These are phyloP conservation scores for Pseudocercospora fuligena DNA, from an alignment of 2,329 filamentous ascomycete genomes.

Conservation along the genomic window DNA sequence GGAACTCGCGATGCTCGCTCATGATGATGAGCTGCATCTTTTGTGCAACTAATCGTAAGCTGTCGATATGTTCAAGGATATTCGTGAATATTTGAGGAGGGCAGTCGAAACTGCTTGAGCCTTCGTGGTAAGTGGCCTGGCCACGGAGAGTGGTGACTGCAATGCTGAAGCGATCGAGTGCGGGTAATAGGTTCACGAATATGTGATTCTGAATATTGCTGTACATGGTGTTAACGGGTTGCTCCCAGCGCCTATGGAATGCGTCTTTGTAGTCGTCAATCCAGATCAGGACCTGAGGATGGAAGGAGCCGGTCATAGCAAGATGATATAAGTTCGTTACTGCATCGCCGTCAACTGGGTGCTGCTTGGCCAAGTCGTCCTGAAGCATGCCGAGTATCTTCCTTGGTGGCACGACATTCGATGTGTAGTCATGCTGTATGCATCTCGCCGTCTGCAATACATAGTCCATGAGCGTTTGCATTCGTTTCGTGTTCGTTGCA, in stretches of 20 bases:
- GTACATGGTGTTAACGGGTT: constrained; percentile 77
- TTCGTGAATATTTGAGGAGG: constrained; percentile 45
- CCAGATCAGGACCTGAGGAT: constrained; percentile 80
- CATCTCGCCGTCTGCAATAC: constrained; percentile 79
- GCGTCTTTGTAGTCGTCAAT: constrained; percentile 51
- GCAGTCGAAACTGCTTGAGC: constrained; percentile 64
- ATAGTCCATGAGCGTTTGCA: constrained; percentile 87
- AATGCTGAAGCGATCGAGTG: constrained; percentile 79
- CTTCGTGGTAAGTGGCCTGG: constrained; percentile 77
- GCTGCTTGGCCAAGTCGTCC: constrained; percentile 71
- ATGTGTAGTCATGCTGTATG: constrained; percentile 81
- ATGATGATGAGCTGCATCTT: constrained; percentile 72
- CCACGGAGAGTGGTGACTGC: constrained; percentile 83
- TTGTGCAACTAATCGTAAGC: constrained; percentile 75
- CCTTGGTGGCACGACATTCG: constrained; percentile 69
- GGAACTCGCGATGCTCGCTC: constrained; percentile 78
- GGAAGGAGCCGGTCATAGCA: constrained; percentile 80
- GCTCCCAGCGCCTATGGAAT: constrained; percentile 88
- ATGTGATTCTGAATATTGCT: constrained; percentile 76
- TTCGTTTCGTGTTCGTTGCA: constrained; percentile 79
- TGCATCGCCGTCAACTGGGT: constrained; percentile 62
- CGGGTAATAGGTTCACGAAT: constrained; percentile 87
- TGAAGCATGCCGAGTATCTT: constrained; percentile 56
- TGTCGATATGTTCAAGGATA: constrained; percentile 71
- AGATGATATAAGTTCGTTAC: constrained; percentile 81